Evolutionary conservation across 495 filamentous ascomycete species (phyloP), one percentile per base, ranked within the genome.

Genomic region (Aspergillus haitiensis): DNA sequence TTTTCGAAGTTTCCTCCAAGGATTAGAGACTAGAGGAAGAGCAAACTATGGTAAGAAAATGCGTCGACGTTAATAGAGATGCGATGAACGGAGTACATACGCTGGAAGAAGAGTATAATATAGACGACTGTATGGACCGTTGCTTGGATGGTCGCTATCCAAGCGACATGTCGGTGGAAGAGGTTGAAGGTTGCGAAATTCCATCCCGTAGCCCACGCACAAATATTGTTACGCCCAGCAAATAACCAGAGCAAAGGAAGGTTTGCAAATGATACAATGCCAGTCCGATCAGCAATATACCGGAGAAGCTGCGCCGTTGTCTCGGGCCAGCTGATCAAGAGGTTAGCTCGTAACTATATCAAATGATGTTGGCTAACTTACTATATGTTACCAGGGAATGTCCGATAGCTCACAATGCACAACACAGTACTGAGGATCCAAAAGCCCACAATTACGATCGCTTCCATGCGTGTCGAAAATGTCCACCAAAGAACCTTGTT

Each of bases 101-200:
- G 59, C 54, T 64, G 60, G 31, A 69, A 55, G 34, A 70, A 74
- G 8, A 77, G 61, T 1, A 73, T 56, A 0, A 71, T 8, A 45
- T 78, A 78, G 3, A 72, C 50, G 15, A 68, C 3, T 0, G 74
- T 72, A 65, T 85, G 82, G 3, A 79, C 67, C 9, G 78, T 60
- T 2, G 74, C 83, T 64, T 84, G 75, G 21, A 83, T 36, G 5
- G 80, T 82, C 3, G 81, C 80, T 7, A 84, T 72, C 54, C 81
- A 71, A 5, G 82, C 82, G 32, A 83, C 71, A 75, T 82, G 81
- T 13, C 81, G 81, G 71, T 85, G 83, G 34, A 84, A 82, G 2
- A 81, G 64, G 47, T 81, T 80, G 62, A 82, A 83, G 0, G 74
- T 81, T 1, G 78, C 71, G 60, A 81, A 81, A 37, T 74, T 78